These are phyloP conservation scores for Pseudisothecium myosuroides DNA, from an alignment of 225 moss, liverwort and hornwort genomes.

Conservation along the genomic window DNA sequence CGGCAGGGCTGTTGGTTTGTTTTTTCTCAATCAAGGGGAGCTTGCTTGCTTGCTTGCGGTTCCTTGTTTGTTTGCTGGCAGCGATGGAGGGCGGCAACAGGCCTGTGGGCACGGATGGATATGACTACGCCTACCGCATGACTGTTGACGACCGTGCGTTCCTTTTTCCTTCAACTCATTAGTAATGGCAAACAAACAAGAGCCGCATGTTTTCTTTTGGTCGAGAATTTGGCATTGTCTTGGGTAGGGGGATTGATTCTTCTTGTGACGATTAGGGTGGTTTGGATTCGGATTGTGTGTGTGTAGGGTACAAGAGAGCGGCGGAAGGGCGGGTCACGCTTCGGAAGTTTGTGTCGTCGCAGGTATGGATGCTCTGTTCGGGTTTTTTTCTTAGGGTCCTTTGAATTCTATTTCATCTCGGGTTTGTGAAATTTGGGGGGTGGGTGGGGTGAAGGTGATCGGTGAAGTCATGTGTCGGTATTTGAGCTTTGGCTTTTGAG, in stretches of 20 bases:
- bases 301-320: slow-evolving; percentile 80
- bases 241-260: not conserved
- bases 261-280: not conserved
- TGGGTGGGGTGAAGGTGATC: not conserved
- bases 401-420: not conserved
- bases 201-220: not conserved
- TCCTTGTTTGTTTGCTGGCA: not conserved
- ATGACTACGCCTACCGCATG: slow-evolving; percentile 81
- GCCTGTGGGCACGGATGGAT: slow-evolving; percentile 86
- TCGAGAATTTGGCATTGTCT: not conserved
- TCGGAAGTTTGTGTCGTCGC: slow-evolving; percentile 74
- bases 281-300: not conserved
- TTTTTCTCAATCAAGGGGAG: not conserved
- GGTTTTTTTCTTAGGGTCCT: not conserved
- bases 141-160: slow-evolving; percentile 80
- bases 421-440: not conserved
- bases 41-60: not conserved
- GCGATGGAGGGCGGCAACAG: slow-evolving; percentile 21
- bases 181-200: not conserved
- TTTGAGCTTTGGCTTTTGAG: not conserved
- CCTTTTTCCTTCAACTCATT: not conserved
- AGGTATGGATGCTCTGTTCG: slow-evolving; percentile 19
- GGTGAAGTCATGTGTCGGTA: not conserved
- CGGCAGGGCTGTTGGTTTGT: not conserved
- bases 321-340: slow-evolving; percentile 61